These are phyloP conservation scores for Lipomyces sp. DNA, from an alignment of 805 yeast species.

Conservation along the genomic window DNA sequence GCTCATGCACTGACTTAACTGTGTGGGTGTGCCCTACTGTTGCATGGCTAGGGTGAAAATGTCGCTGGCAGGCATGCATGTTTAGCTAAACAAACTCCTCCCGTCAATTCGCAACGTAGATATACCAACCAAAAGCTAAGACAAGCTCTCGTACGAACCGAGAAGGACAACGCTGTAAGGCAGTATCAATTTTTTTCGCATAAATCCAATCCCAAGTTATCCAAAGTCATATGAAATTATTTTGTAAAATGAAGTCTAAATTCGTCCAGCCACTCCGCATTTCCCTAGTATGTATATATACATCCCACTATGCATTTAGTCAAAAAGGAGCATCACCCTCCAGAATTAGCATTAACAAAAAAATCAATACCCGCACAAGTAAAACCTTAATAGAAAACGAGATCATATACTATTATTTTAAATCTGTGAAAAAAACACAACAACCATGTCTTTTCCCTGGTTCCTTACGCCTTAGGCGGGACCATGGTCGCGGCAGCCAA, in stretches of 20 bases:
- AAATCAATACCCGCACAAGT: neutral
- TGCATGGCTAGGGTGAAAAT: no score
- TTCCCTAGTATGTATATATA: conserved; percentile 24
- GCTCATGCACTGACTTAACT: no score
- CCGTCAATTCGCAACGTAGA: neutral
- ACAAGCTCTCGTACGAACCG: neutral
- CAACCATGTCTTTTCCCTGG: neutral
- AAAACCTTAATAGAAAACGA: neutral
- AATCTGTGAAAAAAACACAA: conserved; percentile 4
- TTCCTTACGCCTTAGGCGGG: conserved; percentile 32
- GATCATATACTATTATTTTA: conserved; percentile 3
- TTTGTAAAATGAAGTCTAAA: conserved; percentile 12
- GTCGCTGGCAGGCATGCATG: no score
- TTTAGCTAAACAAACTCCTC: no score
- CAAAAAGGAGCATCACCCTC: conserved; percentile 18
- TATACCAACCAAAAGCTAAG: neutral
- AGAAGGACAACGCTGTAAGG: neutral
- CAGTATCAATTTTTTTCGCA: neutral
- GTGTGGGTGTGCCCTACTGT: no score
- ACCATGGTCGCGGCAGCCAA: conserved; percentile 58
- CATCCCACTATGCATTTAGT: conserved; percentile 26
- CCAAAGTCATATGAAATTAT: neutral
- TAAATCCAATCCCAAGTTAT: neutral
- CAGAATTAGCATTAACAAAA: conserved; percentile 14
- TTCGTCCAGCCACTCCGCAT: conserved; percentile 21